Conservation (phyloP, 768 basidiomycete genomes). For the Trametes maxima region DNA sequence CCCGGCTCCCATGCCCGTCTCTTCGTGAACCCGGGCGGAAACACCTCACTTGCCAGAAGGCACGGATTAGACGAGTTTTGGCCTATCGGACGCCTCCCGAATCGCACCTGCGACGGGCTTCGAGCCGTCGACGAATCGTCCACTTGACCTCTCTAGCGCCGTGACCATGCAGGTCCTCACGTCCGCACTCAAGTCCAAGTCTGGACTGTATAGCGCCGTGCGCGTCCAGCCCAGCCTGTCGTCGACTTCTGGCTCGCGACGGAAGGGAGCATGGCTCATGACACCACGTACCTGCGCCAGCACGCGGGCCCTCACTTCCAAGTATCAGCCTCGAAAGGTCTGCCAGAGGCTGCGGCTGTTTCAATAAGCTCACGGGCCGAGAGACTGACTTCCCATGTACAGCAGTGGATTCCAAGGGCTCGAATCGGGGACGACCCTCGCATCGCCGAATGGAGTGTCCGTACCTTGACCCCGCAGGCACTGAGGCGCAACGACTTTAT, state of each 20-base stretch:
- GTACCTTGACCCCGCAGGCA: neutral
- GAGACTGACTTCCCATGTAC: no score
- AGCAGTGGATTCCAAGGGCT: no score
- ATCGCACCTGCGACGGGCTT: neutral
- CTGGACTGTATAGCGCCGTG: no score
- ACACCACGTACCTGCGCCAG: no score
- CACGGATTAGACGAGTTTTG: conserved; percentile 6
- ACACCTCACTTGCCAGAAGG: neutral
- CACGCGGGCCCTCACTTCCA: no score
- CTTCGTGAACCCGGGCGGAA: neutral
- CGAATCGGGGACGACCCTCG: no score
- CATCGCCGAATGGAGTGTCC: neutral
- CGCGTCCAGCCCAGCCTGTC: no score
- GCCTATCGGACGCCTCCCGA: neutral
- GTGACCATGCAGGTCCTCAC: conserved; percentile 2
- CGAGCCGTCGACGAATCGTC: neutral
- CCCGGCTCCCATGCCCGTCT: neutral
- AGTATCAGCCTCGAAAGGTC: no score
- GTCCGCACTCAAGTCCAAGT: neutral
- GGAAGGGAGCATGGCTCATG: no score
- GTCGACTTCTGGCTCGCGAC: no score
- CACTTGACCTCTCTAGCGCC: neutral
- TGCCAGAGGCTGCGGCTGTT: no score
- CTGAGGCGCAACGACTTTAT: neutral
- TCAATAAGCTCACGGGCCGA: no score